A percentile compares a stretch with the other conserved stretches of the same genome.
phyloP scores from a whole-genome alignment of 2,329 filamentous ascomycete species.

The Aspergillus alliaceus region DNA sequence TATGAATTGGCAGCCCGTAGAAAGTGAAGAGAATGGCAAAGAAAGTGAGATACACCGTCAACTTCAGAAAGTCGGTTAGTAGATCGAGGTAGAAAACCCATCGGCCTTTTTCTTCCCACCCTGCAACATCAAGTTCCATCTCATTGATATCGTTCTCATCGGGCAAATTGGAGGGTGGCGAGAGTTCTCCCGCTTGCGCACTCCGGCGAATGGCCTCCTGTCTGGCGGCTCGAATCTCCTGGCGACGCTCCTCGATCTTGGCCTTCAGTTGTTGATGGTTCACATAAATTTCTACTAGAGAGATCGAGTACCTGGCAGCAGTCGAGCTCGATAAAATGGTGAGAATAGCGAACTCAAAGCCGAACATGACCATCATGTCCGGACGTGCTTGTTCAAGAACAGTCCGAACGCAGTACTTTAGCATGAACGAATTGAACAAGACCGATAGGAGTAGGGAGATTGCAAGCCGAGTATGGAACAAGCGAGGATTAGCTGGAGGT shows the following conservation, averaged over 20 bases:
- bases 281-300: constrained; percentile 74
- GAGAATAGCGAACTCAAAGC: constrained; percentile 93
- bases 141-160: constrained; percentile 79
- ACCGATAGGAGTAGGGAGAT: constrained; percentile 77
- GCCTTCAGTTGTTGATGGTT: constrained; percentile 70
- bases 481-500: constrained; percentile 79
- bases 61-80: constrained; percentile 83
- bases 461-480: constrained; percentile 83
- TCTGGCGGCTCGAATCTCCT: constrained; percentile 61
- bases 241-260: constrained; percentile 66
- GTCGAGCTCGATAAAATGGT: constrained; percentile 79
- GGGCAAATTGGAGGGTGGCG: constrained; percentile 50
- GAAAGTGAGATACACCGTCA: constrained; percentile 85
- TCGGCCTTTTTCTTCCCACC: constrained; percentile 94
- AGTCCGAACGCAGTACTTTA: constrained; percentile 76
- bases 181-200: constrained; percentile 36
- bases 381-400: constrained; percentile 86
- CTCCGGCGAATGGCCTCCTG: constrained; percentile 47
- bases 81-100: constrained; percentile 89
- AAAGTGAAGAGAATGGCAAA: constrained; percentile 91
- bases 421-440: constrained; percentile 74
- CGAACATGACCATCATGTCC: constrained; percentile 99
- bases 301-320: constrained; percentile 73
- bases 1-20: constrained; percentile 94
- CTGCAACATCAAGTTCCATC: constrained; percentile 90